These are phyloP conservation scores for Sugiyamaella xylanicola DNA, from an alignment of 1,139 yeast species.

Conservation along the genomic window DNA sequence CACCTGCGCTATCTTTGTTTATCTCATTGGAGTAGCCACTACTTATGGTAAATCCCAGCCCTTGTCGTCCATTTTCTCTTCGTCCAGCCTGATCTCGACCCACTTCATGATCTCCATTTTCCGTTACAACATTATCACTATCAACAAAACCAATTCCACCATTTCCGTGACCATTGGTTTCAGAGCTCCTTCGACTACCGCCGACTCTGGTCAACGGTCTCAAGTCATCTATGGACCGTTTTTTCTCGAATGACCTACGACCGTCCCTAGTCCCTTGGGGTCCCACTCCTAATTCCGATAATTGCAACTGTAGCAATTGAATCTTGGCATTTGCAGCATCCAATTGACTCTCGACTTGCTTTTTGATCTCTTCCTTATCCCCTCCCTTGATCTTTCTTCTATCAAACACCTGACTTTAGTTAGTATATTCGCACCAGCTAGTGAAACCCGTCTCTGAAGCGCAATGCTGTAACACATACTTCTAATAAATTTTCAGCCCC, in stretches of 20 bases:
- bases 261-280: not conserved
- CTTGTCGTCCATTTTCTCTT: not conserved
- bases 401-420: slow-evolving; percentile 33
- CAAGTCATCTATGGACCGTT: not conserved
- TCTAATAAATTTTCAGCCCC: slow-evolving; percentile 48
- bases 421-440: no score
- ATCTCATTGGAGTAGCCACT: not conserved
- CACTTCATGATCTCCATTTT: not conserved
- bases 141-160: not conserved
- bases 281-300: slow-evolving; percentile 37
- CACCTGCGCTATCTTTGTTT: not conserved
- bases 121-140: not conserved
- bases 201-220: not conserved
- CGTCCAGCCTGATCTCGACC: not conserved
- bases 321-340: slow-evolving; percentile 45
- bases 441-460: no score
- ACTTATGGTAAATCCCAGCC: not conserved
- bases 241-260: not conserved
- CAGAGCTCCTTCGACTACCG: not conserved
- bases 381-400: slow-evolving; percentile 34
- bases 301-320: slow-evolving; percentile 38
- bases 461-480: slow-evolving; percentile 31
- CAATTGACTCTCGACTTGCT: slow-evolving; percentile 43
- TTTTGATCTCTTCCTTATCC: slow-evolving; percentile 35
- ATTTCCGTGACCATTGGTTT: not conserved